Evolutionary conservation across 2,329 filamentous ascomycete genomes (phyloP).

Genomic region (Ceratocystis destructans): DNA sequence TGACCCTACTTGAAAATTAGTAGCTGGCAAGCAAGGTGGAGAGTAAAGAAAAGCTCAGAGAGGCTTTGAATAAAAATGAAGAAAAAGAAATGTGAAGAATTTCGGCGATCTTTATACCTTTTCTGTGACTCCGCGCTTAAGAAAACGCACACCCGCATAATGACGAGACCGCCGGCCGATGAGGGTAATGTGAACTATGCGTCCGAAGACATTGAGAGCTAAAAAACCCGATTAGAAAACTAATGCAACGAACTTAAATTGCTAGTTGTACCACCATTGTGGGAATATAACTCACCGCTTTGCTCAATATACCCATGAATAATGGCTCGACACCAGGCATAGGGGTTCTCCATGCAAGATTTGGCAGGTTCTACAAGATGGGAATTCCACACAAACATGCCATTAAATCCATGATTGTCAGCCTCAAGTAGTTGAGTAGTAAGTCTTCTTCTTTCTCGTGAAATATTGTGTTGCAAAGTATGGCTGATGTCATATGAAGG

Average conservation of each 20-base stretch:
- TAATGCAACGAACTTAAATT: constrained; percentile 53
- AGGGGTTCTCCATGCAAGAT: constrained; percentile 58
- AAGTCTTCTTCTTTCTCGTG: constrained; percentile 59
- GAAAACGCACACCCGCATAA: constrained; percentile 85
- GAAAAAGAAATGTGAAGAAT: not conserved
- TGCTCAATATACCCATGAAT: constrained; percentile 96
- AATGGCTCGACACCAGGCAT: constrained; percentile 91
- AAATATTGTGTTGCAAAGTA: constrained; percentile 85
- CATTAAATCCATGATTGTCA: constrained; percentile 42
- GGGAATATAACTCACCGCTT: constrained; percentile 36
- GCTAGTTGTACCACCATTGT: not conserved
- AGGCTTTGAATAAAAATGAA: no score
- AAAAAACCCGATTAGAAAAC: constrained; percentile 52
- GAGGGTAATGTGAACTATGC: constrained; percentile 80
- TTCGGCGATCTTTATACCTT: constrained; percentile 30
- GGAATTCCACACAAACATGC: constrained; percentile 98
- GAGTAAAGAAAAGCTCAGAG: not conserved
- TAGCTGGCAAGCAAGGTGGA: not conserved
- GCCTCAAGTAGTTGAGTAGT: constrained; percentile 29
- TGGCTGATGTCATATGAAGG: constrained; percentile 94
- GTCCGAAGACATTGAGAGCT: constrained; percentile 64
- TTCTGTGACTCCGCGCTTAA: constrained; percentile 92
- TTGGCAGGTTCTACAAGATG: constrained; percentile 69
- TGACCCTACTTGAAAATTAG: constrained; percentile 46
- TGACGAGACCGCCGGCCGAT: constrained; percentile 84